Conservation (phyloP, 202 grass and related monocot species). For the Eragrostis tef region DNA sequence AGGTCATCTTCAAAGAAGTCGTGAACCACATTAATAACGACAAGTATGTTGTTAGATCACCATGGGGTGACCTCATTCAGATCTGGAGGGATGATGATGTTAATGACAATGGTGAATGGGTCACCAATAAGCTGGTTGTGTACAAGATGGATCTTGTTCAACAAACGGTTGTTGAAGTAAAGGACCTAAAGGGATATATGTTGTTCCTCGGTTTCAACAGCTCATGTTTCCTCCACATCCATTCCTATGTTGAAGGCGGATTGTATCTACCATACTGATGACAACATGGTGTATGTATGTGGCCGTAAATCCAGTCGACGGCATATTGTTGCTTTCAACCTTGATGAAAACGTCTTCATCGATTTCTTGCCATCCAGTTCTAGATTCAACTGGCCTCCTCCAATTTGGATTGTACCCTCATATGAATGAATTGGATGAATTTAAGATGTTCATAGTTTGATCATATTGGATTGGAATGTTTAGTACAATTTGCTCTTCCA, state of each 20-base stretch:
- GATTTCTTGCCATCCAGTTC: neutral
- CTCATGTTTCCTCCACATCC: neutral
- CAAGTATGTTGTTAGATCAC: neutral
- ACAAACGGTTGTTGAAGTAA: neutral
- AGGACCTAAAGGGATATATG: neutral
- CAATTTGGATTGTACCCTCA: neutral
- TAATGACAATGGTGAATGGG: neutral
- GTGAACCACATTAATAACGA: neutral
- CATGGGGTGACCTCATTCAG: constrained; percentile 4
- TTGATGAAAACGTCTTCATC: neutral
- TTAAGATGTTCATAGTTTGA: too few relatives aligned
- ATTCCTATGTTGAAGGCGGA: too few relatives aligned
- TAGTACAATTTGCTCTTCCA: too few relatives aligned
- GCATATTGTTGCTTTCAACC: neutral
- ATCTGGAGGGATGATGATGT: neutral
- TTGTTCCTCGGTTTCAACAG: neutral
- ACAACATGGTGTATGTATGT: too few relatives aligned
- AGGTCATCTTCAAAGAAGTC: neutral
- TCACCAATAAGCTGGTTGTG: neutral
- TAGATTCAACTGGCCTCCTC: neutral
- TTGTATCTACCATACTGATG: too few relatives aligned
- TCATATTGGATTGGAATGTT: too few relatives aligned
- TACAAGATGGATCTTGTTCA: neutral
- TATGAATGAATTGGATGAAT: too few relatives aligned
- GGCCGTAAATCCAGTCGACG: too few relatives aligned